These are phyloP conservation scores for Sugiyamaella qingdaonensis DNA, from an alignment of 805 yeast species.

Conservation along the genomic window DNA sequence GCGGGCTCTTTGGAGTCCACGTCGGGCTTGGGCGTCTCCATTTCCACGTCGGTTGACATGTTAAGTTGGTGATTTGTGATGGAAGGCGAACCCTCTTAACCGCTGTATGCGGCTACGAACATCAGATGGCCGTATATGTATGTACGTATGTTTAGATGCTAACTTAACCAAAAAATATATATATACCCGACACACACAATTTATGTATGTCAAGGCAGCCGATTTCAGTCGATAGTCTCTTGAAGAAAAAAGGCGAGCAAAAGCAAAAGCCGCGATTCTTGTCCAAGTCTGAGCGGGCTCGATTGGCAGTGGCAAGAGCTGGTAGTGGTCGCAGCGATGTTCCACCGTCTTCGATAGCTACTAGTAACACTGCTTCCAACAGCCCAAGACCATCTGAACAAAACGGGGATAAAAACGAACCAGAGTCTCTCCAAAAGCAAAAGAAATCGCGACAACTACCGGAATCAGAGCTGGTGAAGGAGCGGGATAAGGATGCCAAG, in stretches of 20 bases:
- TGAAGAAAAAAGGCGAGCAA: conserved; percentile 20
- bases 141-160: too few species aligned
- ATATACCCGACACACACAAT: too few species aligned
- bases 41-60: conserved; percentile 15
- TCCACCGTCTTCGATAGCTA: background rate
- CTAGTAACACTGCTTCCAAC: background rate
- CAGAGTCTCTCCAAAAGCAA: background rate
- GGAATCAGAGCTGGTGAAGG: background rate
- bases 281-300: conserved; percentile 41
- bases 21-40: conserved; percentile 10
- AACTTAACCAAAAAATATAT: too few species aligned
- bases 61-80: background rate
- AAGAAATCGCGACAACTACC: background rate
- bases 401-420: too few species aligned
- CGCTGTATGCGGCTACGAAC: background rate
- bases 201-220: conserved; percentile 19
- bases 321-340: conserved; percentile 4
- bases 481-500: conserved; percentile 13
- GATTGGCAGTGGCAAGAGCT: conserved; percentile 13
- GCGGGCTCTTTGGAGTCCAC: background rate
- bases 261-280: conserved; percentile 41
- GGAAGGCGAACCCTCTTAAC: background rate
- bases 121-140: background rate
- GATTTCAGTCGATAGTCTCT: conserved; percentile 31
- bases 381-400: too few species aligned